Conservation (phyloP, 2,329 filamentous ascomycete genomes). For the Sporothrix mexicana region DNA sequence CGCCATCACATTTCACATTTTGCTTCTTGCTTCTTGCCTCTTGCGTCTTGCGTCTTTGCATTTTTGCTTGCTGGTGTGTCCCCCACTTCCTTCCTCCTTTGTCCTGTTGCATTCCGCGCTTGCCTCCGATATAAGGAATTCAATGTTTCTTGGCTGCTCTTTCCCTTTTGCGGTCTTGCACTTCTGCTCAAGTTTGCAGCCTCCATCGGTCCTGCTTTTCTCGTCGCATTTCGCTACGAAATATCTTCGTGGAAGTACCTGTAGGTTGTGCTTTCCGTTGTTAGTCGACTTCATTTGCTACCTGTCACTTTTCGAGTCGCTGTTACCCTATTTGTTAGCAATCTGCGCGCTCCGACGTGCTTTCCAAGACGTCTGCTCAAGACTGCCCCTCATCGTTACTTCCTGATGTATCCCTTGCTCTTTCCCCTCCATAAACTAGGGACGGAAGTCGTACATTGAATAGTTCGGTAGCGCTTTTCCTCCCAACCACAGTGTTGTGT, state of each 20-base stretch:
- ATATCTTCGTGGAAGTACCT: not conserved
- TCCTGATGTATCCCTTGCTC: not conserved
- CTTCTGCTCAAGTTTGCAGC: not conserved
- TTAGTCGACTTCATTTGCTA: conserved; percentile 1
- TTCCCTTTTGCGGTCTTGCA: conserved; percentile 3
- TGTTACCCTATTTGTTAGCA: conserved; percentile 13
- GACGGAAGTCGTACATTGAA: not conserved
- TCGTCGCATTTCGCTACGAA: not conserved
- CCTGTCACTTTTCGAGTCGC: conserved; percentile 21
- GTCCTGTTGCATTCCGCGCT: not conserved
- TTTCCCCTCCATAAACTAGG: not conserved
- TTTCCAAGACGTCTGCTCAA: not conserved
- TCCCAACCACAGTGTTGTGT: not conserved
- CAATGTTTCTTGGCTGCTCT: conserved; percentile 2
- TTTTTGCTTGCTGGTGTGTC: not conserved
- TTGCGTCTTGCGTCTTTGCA: not conserved
- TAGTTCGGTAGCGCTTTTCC: not conserved
- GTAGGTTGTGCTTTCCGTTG: not conserved
- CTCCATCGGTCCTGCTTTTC: not conserved
- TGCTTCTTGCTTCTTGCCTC: not conserved
- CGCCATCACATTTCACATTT: conserved; percentile 9
- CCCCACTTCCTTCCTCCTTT: not conserved
- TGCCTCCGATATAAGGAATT: not conserved
- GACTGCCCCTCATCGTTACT: not conserved
- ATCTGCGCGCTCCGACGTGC: not conserved